Evolutionary conservation across 805 yeast species (phyloP).

Genomic region (Pichia gijzeniarum): DNA sequence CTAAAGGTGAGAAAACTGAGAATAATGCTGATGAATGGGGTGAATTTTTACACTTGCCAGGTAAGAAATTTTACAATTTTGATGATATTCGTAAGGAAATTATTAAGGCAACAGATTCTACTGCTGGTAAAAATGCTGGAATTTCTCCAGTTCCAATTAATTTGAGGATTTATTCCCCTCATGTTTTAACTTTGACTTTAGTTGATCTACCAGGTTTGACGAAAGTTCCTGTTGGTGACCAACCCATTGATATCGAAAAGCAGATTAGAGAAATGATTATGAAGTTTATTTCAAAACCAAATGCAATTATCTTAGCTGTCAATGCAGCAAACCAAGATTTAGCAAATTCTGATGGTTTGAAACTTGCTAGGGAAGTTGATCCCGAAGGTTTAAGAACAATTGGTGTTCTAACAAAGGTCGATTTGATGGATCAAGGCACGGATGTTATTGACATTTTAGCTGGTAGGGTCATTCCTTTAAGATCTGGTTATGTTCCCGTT

Average conservation of each 20-base stretch:
- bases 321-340: slow-evolving; percentile 95
- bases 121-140: slow-evolving; percentile 78
- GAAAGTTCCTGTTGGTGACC: slow-evolving; percentile 98
- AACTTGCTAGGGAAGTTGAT: slow-evolving; percentile 95
- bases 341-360: slow-evolving; percentile 94
- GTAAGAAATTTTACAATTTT: slow-evolving; percentile 80
- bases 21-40: slow-evolving; percentile 92
- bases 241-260: slow-evolving; percentile 92
- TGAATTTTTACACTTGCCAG: slow-evolving; percentile 89
- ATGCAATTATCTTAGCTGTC: slow-evolving; percentile 89
- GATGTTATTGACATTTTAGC: slow-evolving; percentile 94
- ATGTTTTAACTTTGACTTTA: slow-evolving; percentile 85
- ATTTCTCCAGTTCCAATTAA: slow-evolving; percentile 91
- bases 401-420: slow-evolving; percentile 94
- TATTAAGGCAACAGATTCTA: slow-evolving; percentile 83
- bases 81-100: slow-evolving; percentile 86
- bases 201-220: slow-evolving; percentile 97
- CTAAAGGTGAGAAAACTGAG: slow-evolving; percentile 48
- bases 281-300: slow-evolving; percentile 91
- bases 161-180: slow-evolving; percentile 87
- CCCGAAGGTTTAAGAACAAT: slow-evolving; percentile 95
- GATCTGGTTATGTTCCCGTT: slow-evolving; percentile 95
- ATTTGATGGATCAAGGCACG: slow-evolving; percentile 96
- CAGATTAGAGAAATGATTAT: slow-evolving; percentile 90
- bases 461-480: slow-evolving; percentile 89